These are phyloP conservation scores for Exsudoporus frostii DNA, from an alignment of 768 basidiomycete species.

Conservation along the genomic window DNA sequence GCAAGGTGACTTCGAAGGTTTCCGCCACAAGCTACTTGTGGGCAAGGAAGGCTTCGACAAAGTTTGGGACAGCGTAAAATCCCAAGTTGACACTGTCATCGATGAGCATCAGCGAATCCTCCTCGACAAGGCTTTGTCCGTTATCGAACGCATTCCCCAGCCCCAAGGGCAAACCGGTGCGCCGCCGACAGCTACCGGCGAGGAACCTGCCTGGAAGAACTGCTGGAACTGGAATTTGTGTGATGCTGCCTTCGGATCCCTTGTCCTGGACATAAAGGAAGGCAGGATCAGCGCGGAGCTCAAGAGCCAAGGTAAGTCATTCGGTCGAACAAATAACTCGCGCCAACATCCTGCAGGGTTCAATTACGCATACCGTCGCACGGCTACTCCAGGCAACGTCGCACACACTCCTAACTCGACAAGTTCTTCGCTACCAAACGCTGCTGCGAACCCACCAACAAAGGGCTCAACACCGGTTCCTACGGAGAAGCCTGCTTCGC, in stretches of 20 bases:
- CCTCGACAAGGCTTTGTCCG: conserved; percentile 84
- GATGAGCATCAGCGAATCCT: conserved; percentile 87
- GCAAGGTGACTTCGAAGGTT: conserved; percentile 84
- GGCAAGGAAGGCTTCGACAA: conserved; percentile 84
- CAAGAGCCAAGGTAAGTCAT: conserved; percentile 77
- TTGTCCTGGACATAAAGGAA: conserved; percentile 87
- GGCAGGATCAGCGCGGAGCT: conserved; percentile 90
- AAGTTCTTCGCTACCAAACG: conserved; percentile 47
- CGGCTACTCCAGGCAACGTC: conserved; percentile 50
- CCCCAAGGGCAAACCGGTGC: conserved; percentile 36
- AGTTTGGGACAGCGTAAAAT: conserved; percentile 93
- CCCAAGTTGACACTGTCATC: conserved; percentile 87
- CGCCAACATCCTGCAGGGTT: conserved; percentile 56
- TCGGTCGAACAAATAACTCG: background rate
- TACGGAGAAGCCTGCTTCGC: conserved; percentile 36
- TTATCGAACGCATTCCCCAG: conserved; percentile 77
- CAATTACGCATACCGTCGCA: conserved; percentile 91
- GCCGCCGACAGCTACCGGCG: conserved; percentile 53
- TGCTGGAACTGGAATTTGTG: conserved; percentile 99
- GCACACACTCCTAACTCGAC: conserved; percentile 58
- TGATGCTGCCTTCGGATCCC: conserved; percentile 89
- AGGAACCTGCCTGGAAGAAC: conserved; percentile 97
- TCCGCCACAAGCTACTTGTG: conserved; percentile 71
- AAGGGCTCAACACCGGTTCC: conserved; percentile 33
- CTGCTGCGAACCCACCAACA: conserved; percentile 32